Evolutionary conservation across 441 rosid species (phyloP).

Genomic region (Erodium trifolium): DNA sequence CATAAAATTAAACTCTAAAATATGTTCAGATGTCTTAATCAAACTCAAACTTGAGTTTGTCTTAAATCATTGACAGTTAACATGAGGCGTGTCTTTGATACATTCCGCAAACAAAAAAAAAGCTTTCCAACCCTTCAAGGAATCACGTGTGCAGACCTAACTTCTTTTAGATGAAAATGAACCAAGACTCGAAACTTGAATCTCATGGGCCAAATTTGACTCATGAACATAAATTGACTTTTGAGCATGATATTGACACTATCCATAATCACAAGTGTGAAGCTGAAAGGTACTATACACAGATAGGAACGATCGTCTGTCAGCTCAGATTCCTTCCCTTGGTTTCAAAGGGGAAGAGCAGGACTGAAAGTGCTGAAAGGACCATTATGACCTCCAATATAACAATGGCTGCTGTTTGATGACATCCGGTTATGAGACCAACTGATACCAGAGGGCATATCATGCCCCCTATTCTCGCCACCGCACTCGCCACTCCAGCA

Average conservation of each 20-base stretch:
- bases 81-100: too few species aligned
- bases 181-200: background rate
- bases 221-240: background rate
- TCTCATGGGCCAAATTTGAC: background rate
- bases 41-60: too few species aligned
- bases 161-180: background rate
- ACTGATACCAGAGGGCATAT: background rate
- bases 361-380: background rate
- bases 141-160: too few species aligned
- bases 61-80: too few species aligned
- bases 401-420: background rate
- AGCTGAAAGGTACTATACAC: too few species aligned
- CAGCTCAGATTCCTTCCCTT: background rate
- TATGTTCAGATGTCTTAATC: too few species aligned
- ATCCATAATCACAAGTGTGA: too few species aligned
- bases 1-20: too few species aligned
- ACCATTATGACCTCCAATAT: background rate
- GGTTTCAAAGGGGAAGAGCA: conserved; percentile 5
- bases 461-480: conserved; percentile 6
- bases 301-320: background rate
- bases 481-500: background rate
- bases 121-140: too few species aligned
- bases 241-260: background rate
- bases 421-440: background rate
- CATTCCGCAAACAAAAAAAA: too few species aligned